Evolutionary conservation across 306 rosid genomes (phyloP).

Genomic region (Purshia tridentata): DNA sequence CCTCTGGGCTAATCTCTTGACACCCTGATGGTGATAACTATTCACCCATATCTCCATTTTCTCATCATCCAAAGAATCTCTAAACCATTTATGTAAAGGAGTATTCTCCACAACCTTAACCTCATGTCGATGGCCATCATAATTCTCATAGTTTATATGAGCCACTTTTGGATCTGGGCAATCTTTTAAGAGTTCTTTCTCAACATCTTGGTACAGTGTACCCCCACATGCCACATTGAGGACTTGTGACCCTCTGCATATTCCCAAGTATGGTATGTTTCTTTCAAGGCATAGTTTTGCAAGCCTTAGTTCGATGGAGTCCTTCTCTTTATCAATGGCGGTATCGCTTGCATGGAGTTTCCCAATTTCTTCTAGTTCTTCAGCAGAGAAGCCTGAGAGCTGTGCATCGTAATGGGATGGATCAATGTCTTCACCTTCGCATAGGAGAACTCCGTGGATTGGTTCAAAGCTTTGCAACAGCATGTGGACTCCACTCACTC

Average conservation of each 20-base stretch:
- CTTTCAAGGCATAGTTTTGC: constrained; percentile 70
- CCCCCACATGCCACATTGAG: constrained; percentile 70
- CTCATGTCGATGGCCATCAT: constrained; percentile 85
- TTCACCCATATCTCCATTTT: constrained; percentile 69
- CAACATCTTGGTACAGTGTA: constrained; percentile 56
- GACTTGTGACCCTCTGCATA: constrained; percentile 61
- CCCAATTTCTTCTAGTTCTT: constrained; percentile 49
- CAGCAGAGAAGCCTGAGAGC: constrained; percentile 39
- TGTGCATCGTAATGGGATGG: constrained; percentile 58
- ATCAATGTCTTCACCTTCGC: constrained; percentile 74
- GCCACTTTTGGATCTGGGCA: constrained; percentile 33
- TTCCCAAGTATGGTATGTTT: constrained; percentile 67
- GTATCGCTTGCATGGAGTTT: constrained; percentile 58
- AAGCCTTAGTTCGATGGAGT: constrained; percentile 50
- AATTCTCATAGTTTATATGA: constrained; percentile 75
- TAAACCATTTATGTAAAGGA: constrained; percentile 77
- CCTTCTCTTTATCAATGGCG: constrained; percentile 57
- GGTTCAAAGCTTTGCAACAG: constrained; percentile 62
- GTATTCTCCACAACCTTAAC: constrained; percentile 65
- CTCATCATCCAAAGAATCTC: constrained; percentile 54
- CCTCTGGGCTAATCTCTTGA: constrained; percentile 80
- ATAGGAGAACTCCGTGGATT: constrained; percentile 69
- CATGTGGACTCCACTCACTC: constrained; percentile 64
- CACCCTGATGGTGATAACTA: constrained; percentile 96
- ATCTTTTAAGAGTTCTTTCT: constrained; percentile 43